These are phyloP conservation scores for Myxozyma udenii DNA, from an alignment of 805 yeast species.

Conservation along the genomic window DNA sequence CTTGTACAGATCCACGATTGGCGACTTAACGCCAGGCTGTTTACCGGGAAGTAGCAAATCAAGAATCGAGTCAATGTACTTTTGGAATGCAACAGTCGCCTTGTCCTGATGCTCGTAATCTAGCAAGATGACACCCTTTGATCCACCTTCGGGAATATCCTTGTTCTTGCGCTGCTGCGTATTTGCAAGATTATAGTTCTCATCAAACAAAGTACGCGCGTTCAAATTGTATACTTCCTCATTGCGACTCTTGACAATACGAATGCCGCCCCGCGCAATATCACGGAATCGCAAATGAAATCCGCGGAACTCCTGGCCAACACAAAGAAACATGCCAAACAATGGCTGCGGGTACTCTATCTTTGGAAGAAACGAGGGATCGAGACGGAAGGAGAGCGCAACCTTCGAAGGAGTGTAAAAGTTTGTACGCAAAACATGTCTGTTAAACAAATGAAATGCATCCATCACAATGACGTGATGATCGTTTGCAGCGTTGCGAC, in stretches of 20 bases:
- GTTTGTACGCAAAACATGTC: constrained; percentile 85
- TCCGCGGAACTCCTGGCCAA: constrained; percentile 95
- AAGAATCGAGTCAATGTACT: constrained; percentile 86
- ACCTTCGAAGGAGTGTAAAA: constrained; percentile 92
- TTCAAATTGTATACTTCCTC: constrained; percentile 81
- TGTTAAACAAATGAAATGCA: constrained; percentile 80
- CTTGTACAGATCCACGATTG: constrained; percentile 77
- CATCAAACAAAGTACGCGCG: constrained; percentile 87
- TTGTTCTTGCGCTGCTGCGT: constrained; percentile 97
- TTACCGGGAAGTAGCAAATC: constrained; percentile 73
- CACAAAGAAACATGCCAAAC: constrained; percentile 90
- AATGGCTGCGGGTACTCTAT: constrained; percentile 90
- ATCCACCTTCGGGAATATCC: constrained; percentile 99
- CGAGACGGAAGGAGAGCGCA: constrained; percentile 87
- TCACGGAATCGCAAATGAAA: constrained; percentile 96
- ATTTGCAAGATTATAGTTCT: constrained; percentile 89
- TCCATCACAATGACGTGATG: constrained; percentile 76
- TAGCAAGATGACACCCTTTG: constrained; percentile 91
- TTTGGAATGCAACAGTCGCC: constrained; percentile 81
- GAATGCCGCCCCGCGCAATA: constrained; percentile 96
- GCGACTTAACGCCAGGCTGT: constrained; percentile 74
- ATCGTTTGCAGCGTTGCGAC: constrained; percentile 67
- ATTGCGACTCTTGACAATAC: constrained; percentile 86
- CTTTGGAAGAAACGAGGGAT: constrained; percentile 79
- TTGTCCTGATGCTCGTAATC: constrained; percentile 67